Percentiles rank a stretch among this genome's conserved stretches.
phyloP scores from a whole-genome alignment of 1,139 yeast genomes.

The Eremothecium coryli region DNA sequence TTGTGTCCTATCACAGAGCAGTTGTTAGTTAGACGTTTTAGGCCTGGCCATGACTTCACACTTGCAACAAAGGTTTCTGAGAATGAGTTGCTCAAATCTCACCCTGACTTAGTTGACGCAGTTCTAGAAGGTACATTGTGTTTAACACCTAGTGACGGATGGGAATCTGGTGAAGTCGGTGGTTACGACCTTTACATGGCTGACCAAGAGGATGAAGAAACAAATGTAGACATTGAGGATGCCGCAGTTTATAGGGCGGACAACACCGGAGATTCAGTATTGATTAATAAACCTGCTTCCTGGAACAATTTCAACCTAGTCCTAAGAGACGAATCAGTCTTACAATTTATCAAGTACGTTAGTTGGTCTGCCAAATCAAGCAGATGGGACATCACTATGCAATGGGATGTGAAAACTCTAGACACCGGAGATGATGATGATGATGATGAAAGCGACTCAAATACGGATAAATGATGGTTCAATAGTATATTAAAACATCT shows the following conservation, averaged over 20 bases:
- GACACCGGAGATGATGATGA: constrained; percentile 33
- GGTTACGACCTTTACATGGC: constrained; percentile 92
- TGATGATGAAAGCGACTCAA: constrained; percentile 17
- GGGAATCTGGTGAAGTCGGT: constrained; percentile 85
- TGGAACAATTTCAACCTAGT: constrained; percentile 78
- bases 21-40: constrained; percentile 68
- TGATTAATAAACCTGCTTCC: constrained; percentile 69
- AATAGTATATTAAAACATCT: not conserved
- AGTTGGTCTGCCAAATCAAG: constrained; percentile 83
- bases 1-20: constrained; percentile 58
- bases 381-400: constrained; percentile 81
- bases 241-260: constrained; percentile 41
- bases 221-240: constrained; percentile 25
- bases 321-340: constrained; percentile 72
- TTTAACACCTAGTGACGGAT: constrained; percentile 69
- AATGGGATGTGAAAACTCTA: constrained; percentile 59
- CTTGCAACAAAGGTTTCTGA: constrained; percentile 70
- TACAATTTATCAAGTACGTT: constrained; percentile 87
- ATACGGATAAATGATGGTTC: not conserved
- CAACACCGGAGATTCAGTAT: constrained; percentile 69
- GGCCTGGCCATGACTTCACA: constrained; percentile 93
- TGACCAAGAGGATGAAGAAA: constrained; percentile 42
- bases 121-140: constrained; percentile 54
- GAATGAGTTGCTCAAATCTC: constrained; percentile 30
- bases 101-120: constrained; percentile 30